phyloP scores from a whole-genome alignment of 495 filamentous ascomycete species.

The Cercophora samala region DNA sequence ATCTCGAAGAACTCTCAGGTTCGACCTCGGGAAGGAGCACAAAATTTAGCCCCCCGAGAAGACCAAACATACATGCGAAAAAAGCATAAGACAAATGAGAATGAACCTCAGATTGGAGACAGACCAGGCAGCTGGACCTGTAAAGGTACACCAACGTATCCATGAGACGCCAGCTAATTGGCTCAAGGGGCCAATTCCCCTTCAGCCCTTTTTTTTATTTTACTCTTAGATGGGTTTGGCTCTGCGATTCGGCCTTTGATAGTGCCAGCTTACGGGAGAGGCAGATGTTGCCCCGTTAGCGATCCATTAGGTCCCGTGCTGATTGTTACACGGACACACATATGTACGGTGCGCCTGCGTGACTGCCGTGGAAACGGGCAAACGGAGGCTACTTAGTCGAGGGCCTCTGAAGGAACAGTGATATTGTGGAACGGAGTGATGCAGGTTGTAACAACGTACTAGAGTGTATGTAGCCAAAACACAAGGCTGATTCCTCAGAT shows the following conservation, averaged over 20 bases:
- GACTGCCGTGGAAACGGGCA: too few relatives aligned
- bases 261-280: too few relatives aligned
- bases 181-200: neutral
- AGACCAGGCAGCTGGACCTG: neutral
- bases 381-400: too few relatives aligned
- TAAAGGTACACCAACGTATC: neutral
- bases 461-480: neutral
- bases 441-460: neutral
- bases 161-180: neutral
- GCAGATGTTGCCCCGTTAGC: too few relatives aligned
- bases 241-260: too few relatives aligned
- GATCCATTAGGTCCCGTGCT: too few relatives aligned
- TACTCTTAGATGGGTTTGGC: too few relatives aligned
- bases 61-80: neutral
- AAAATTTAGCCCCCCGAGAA: neutral
- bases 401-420: too few relatives aligned
- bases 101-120: neutral
- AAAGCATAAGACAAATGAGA: neutral
- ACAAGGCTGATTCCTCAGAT: neutral
- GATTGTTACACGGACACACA: too few relatives aligned
- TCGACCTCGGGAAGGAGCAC: neutral
- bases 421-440: too few relatives aligned
- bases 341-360: too few relatives aligned
- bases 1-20: neutral
- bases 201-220: neutral